A percentile compares a stretch with the other conserved stretches of the same genome.
Evolutionary conservation across 140 eudicot species (phyloP).

Genomic region (Bidens hawaiensis): DNA sequence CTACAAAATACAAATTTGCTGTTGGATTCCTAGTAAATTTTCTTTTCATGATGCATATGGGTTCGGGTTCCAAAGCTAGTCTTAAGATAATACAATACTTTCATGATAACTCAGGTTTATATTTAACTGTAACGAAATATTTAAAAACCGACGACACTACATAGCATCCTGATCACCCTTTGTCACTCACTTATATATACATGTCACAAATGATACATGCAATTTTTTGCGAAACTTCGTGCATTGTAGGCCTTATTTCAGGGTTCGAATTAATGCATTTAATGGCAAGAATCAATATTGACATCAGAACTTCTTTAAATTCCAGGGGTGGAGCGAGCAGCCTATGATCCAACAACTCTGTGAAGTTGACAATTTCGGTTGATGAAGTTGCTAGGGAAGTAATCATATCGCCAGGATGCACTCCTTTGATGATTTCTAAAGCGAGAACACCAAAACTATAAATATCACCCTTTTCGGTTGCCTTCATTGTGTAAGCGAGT

Average conservation of each 20-base stretch:
- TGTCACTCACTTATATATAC: no score
- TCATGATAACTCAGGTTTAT: no score
- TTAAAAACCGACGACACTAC: background rate
- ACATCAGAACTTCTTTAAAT: constrained; percentile 1
- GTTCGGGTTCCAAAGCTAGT: no score
- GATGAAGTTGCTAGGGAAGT: background rate
- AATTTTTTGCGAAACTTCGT: background rate
- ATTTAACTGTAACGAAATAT: no score
- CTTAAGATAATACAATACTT: no score
- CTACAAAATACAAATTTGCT: no score
- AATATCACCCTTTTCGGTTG: constrained; percentile 40
- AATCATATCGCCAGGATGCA: constrained; percentile 17
- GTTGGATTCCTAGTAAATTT: no score
- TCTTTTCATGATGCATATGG: no score
- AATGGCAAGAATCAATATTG: constrained; percentile 13
- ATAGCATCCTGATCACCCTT: background rate
- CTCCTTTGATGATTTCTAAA: constrained; percentile 12
- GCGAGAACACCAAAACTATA: constrained; percentile 35
- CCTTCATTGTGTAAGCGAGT: constrained; percentile 34
- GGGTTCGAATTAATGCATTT: constrained; percentile 26
- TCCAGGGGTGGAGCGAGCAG: constrained; percentile 6
- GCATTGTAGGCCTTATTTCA: constrained; percentile 32
- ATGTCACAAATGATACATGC: background rate
- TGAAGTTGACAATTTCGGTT: constrained; percentile 5
- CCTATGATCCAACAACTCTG: constrained; percentile 21